A percentile compares a stretch with the other conserved stretches of the same genome.
Evolutionary conservation across 2,329 filamentous ascomycete genomes (phyloP).

Genomic region (Huntiella decipiens): DNA sequence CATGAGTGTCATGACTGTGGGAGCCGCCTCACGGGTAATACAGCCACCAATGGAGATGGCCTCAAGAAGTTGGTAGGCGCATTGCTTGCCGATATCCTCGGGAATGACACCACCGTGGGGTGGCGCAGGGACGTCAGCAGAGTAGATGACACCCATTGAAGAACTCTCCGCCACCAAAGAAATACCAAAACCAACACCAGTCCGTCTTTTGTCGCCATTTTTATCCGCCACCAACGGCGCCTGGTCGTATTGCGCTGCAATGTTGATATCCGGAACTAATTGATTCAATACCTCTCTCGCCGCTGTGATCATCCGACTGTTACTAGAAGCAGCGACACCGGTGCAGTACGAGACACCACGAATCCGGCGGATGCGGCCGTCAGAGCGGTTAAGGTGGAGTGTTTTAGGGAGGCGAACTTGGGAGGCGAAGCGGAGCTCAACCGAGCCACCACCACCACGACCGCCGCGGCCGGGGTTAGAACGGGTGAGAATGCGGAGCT

Average conservation of each 20-base stretch:
- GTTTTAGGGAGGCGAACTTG: slow-evolving; percentile 90
- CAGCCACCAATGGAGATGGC: slow-evolving; percentile 67
- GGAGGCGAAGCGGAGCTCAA: slow-evolving; percentile 85
- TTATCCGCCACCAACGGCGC: slow-evolving; percentile 34
- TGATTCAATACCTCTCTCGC: slow-evolving; percentile 75
- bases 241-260: slow-evolving; percentile 62
- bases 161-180: slow-evolving; percentile 86
- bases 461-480: slow-evolving; percentile 61
- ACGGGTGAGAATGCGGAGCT: slow-evolving; percentile 62
- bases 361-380: slow-evolving; percentile 72
- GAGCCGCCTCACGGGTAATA: slow-evolving; percentile 49
- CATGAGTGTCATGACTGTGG: slow-evolving; percentile 73
- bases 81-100: slow-evolving; percentile 76
- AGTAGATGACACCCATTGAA: slow-evolving; percentile 61
- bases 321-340: slow-evolving; percentile 82
- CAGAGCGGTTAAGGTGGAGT: slow-evolving; percentile 62
- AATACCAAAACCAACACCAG: slow-evolving; percentile 81
- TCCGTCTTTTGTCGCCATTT: slow-evolving; percentile 40
- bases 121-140: slow-evolving; percentile 61
- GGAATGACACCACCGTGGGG: slow-evolving; percentile 65
- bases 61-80: slow-evolving; percentile 78
- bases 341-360: slow-evolving; percentile 86
- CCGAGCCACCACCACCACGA: slow-evolving; percentile 67
- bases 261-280: slow-evolving; percentile 73
- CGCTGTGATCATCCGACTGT: slow-evolving; percentile 83